Base-by-base conservation (phyloP, 331 rosid genomes). In the Acacia pycnantha region DNA sequence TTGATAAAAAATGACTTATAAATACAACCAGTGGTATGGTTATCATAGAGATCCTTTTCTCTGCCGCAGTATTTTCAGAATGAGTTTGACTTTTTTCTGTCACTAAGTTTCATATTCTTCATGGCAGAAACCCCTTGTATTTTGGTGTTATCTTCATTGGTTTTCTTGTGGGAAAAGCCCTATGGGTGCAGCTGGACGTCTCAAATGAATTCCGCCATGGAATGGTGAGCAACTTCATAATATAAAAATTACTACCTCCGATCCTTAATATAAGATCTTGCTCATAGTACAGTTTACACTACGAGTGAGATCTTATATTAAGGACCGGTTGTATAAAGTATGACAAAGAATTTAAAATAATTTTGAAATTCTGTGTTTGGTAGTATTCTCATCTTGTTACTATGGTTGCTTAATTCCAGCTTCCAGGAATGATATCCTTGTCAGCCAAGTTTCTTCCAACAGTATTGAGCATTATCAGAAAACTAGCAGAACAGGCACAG, bases 51-150 rank as follows among this genome's bases (percentile, higher is more conserved):
- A 12, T 11, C 11, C n/a, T 51, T 51, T 70, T 12, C 27, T n/a
- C 21, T 26, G 14, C 0, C 73, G 4, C 15, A 41, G 33, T n/a
- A 21, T 70, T 70, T 22, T 27, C 41, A 73, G 31, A 50, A 21
- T 14, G 26, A 41, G 56, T 50, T 50, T 48, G 14, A 37, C 16
- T 48, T 16, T 46, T 73, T 33, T 77, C 4, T 54, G 73, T 83
- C 51, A 85, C 87, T 48, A 72, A 40, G 78, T 78, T 74, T 62
- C 27, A 43, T 21, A 51, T 72, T 74, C 33, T 80, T 53, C 44
- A 43, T 89, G 83, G 89, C 98, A 96, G 99, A 90, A 96, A 96
- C 81, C 99, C 99, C 58, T 80, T 96, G 79, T 96, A 92, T 83
- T 79, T 96, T 83, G 80, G 89, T 48, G 80, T 96, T 64, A 84